Conservation (phyloP, 2,329 filamentous ascomycete species). For the Celoporthe dispersa region DNA sequence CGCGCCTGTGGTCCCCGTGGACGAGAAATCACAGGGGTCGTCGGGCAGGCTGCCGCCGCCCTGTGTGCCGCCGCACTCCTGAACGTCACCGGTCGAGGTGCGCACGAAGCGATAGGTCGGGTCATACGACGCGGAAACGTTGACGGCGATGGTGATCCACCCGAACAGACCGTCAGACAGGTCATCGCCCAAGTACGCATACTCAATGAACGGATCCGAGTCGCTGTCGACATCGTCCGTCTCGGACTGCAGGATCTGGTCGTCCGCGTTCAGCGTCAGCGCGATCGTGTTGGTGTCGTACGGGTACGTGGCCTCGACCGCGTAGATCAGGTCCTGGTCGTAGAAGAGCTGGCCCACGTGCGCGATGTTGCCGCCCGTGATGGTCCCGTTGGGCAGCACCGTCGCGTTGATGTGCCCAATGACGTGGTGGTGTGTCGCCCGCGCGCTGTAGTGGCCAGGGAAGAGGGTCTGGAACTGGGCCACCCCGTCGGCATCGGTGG, state of each 20-base stretch:
- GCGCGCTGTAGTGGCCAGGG: slow-evolving; percentile 48
- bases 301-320: slow-evolving; percentile 53
- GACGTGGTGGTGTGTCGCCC: slow-evolving; percentile 50
- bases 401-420: slow-evolving; percentile 43
- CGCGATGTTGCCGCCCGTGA: slow-evolving; percentile 49
- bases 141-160: slow-evolving; percentile 56
- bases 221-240: slow-evolving; percentile 37
- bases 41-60: background rate
- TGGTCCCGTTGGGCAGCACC: slow-evolving; percentile 43
- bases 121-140: slow-evolving; percentile 40
- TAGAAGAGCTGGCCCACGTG: slow-evolving; percentile 67
- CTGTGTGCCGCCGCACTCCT: background rate
- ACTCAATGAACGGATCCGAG: slow-evolving; percentile 56
- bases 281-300: slow-evolving; percentile 46
- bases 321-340: slow-evolving; percentile 56
- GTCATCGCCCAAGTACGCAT: slow-evolving; percentile 58
- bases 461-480: slow-evolving; percentile 53
- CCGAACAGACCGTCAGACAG: slow-evolving; percentile 53
- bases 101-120: slow-evolving; percentile 16
- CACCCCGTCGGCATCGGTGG: slow-evolving; percentile 51
- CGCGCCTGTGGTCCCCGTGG: background rate
- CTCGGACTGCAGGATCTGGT: slow-evolving; percentile 45
- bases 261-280: slow-evolving; percentile 51
- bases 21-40: background rate
- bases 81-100: slow-evolving; percentile 6